Base-by-base conservation (phyloP, 345 rosid species). In the Acer saccharum region DNA sequence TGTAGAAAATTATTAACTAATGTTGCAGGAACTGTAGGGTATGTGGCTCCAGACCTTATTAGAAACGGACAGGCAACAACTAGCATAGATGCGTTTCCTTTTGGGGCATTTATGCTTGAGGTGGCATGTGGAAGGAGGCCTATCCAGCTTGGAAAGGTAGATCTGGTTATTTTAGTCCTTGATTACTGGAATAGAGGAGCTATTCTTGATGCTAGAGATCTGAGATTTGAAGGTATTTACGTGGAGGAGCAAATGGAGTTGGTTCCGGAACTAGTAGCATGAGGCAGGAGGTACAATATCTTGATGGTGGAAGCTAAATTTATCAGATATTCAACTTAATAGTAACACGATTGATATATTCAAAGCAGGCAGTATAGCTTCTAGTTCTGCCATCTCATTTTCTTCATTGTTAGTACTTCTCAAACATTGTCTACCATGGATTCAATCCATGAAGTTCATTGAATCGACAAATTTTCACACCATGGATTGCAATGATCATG, bases 101-200 rank as follows among this genome's bases (percentile, higher is more conserved):
- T 81, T 58, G 90, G 90, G 13, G 86, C 84, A 5, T 77, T 89
- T 21, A 68, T 86, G 27, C 90, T 89, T 1, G 90, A 89, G 76
- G 80, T 87, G 9, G 84, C 85, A 32, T 86, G 89, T 23, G 92
- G 90, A 60, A 89, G 84, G 80, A 83, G 77, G 75, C 89, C 88
- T 0, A 54, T 88, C 0, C 80, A 81, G 74, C 52, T 54, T 11
- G 83, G 73, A 71, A 83, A 82, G n/a, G 69, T 77, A 18, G 27
- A 66, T 44, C 68, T 88, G 72, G 80, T 83, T 20, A 82, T 83
- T 5, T 80, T 84, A 84, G 87, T 87, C 23, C 7, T 58, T 58
- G 23, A 64, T 4, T 48, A 23, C 29, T 79, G 82, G 82, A 39
- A 13, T 6, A 61, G 41, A 13, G 79, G 79, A 16, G 65, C 48